Conservation (phyloP, 2,329 filamentous ascomycete genomes). For the Tolypocladium cylindrosporum region DNA sequence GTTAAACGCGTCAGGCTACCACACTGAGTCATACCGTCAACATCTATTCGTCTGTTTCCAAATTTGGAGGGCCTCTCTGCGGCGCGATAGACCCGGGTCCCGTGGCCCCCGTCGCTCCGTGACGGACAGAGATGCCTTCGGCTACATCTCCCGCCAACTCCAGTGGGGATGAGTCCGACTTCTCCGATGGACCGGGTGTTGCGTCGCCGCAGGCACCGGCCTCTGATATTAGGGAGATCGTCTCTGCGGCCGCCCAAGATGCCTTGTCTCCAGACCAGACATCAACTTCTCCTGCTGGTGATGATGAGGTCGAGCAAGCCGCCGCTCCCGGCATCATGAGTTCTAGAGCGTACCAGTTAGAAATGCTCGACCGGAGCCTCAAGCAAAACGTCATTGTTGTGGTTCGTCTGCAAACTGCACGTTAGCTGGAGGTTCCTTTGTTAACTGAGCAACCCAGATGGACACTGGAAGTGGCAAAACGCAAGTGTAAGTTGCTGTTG, state of each 20-base stretch:
- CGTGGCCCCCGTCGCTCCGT: not conserved
- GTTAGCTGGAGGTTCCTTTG: not conserved
- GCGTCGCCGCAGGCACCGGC: not conserved
- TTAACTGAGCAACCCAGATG: constrained; percentile 43
- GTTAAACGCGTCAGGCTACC: not conserved
- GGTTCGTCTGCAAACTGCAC: constrained; percentile 29
- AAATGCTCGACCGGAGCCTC: constrained; percentile 65
- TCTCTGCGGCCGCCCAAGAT: constrained; percentile 6
- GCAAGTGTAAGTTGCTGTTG: constrained; percentile 47
- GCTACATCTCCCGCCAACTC: constrained; percentile 1
- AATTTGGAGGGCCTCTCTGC: not conserved
- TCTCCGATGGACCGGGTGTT: constrained; percentile 1
- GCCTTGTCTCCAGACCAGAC: constrained; percentile 1
- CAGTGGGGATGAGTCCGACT: constrained; percentile 4
- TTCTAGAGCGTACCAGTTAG: constrained; percentile 57
- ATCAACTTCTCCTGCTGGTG: not conserved
- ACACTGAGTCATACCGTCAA: not conserved
- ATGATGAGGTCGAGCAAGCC: not conserved
- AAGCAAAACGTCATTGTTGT: constrained; percentile 62
- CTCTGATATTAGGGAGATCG: constrained; percentile 8
- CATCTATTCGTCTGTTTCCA: not conserved
- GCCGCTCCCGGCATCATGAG: constrained; percentile 21
- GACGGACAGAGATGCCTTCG: constrained; percentile 1
- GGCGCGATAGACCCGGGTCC: not conserved
- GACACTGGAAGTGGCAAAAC: constrained; percentile 74